A percentile compares a stretch with the other conserved stretches of the same genome.
These are phyloP conservation scores for Corchorus capsularis DNA, from an alignment of 345 rosid species.

Conservation along the genomic window DNA sequence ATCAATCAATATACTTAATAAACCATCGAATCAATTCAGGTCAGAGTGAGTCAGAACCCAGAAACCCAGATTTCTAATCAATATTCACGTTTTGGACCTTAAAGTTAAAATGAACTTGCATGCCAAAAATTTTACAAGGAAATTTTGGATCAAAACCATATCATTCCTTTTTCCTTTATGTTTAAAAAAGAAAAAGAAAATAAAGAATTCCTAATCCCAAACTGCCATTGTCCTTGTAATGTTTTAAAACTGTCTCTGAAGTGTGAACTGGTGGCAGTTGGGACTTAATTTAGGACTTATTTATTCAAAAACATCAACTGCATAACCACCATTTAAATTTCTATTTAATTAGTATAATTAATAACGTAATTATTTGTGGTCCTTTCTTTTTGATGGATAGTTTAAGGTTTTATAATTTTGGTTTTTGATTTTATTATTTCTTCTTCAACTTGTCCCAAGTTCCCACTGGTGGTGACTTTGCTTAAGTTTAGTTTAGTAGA, in stretches of 20 bases:
- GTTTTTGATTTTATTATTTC: too few relatives aligned
- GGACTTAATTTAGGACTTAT: too few relatives aligned
- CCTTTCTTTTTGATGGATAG: neutral
- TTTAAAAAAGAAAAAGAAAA: too few relatives aligned
- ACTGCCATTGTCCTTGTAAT: neutral
- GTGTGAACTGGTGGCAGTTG: neutral
- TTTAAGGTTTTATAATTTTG: neutral
- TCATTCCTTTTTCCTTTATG: neutral
- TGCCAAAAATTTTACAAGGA: too few relatives aligned
- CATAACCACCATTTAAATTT: neutral
- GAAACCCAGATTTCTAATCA: too few relatives aligned
- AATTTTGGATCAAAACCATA: too few relatives aligned
- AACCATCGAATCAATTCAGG: too few relatives aligned
- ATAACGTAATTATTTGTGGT: neutral
- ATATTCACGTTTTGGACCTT: too few relatives aligned
- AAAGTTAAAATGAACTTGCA: too few relatives aligned
- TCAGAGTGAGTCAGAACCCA: too few relatives aligned
- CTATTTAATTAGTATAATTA: neutral
- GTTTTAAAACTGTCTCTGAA: neutral
- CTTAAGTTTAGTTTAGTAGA: neutral
- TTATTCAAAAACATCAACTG: neutral
- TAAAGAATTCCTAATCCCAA: neutral
- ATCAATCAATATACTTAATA: too few relatives aligned
- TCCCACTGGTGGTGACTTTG: neutral
- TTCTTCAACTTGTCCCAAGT: neutral